Base-by-base conservation (phyloP, 2,329 filamentous ascomycete genomes). In the Tricladium varicosporioides region DNA sequence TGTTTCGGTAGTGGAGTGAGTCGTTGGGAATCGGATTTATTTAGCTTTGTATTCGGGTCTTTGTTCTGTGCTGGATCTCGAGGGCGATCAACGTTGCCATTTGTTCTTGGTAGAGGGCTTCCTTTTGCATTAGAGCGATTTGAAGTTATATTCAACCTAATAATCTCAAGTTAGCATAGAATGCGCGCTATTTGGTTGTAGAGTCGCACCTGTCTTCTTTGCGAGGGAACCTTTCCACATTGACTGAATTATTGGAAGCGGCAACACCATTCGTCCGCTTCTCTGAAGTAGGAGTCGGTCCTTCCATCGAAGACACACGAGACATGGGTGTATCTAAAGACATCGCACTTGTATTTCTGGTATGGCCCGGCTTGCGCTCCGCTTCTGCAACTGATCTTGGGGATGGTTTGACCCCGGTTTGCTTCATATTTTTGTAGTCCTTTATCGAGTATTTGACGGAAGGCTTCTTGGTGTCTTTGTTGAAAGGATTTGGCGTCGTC, bases 361-460 rank as follows among this genome's bases (percentile, higher is more conserved):
- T 51, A 51, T 65, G 62, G 7, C 51, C 57, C 27, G 45, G 27
- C 22, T 58, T 60, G 47, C 40, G 54, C 43, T 48, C 54, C 7
- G 42, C 48, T 45, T 59, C 61, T 11, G 47, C 46, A 16, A 52
- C 48, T 14, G 63, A 57, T 48, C 48, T 60, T 18, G 65, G 60
- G 22, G 59, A 54, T 16, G 66, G 61, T 48, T 65, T 69, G 36
- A 65, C 54, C 13, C 66, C 68, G 18, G 60, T 66, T 32, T 65
- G 57, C 58, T 66, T 69, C 56, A 66, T 53, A 49, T 63, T 68
- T 59, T 67, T 68, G 53, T 71, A 72, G 49, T 71, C 69, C 15
- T 64, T 63, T 15, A 71, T 57, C 7, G 65, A 67, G 40, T 71
- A 63, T 60, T 69, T 72, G 33, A 63, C 62, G 5, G 60, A 51